Evolutionary conservation across 73 alveolate genomes (phyloP).

Genomic region (Symbiodinium pilosum): DNA sequence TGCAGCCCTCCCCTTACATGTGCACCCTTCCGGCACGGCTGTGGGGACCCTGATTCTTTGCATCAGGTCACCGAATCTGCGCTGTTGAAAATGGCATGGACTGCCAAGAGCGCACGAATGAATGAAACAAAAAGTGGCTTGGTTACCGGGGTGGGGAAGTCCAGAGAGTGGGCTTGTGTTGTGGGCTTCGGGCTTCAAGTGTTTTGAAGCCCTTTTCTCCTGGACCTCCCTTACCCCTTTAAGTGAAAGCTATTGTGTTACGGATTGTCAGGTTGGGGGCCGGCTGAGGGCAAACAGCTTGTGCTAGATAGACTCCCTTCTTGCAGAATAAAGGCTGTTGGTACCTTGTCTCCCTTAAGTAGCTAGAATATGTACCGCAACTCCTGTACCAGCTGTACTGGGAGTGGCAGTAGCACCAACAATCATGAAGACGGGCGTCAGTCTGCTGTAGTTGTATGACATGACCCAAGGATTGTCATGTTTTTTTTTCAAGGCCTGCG

Average conservation of each 20-base stretch:
- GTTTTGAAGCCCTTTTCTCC: neutral
- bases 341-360: no score
- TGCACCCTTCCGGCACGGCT: no score
- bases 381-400: no score
- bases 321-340: no score
- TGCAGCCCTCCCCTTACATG: no score
- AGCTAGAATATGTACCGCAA: no score
- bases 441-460: neutral
- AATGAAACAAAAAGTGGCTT: neutral
- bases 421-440: neutral
- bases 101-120: neutral
- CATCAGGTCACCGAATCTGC: neutral
- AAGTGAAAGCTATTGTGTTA: neutral
- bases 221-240: neutral
- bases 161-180: neutral
- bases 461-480: neutral
- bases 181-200: neutral
- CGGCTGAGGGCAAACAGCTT: no score
- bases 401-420: no score
- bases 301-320: no score
- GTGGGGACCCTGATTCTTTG: neutral
- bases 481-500: neutral
- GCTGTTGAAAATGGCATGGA: neutral
- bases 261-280: neutral
- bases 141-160: neutral